A percentile compares a stretch with the other conserved stretches of the same genome.
These are phyloP conservation scores for Eutrema japonicum DNA, from an alignment of 345 rosid genomes.

Conservation along the genomic window DNA sequence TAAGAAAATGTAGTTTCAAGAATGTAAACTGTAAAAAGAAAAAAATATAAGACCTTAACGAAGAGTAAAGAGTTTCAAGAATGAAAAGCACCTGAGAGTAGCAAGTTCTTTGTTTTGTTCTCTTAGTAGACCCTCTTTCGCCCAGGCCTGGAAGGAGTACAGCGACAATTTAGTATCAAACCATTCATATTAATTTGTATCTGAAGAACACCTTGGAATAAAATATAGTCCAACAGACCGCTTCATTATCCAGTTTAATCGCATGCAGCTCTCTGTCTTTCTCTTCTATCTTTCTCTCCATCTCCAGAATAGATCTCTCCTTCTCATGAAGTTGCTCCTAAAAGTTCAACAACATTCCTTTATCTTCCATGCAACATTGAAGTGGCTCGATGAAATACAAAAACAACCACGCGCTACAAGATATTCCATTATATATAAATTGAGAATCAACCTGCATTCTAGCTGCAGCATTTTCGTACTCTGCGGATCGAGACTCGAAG, in stretches of 20 bases:
- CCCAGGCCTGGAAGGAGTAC: slow-evolving; percentile 73
- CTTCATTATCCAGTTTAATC: slow-evolving; percentile 85
- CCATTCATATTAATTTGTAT: slow-evolving; percentile 10
- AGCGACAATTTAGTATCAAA: slow-evolving; percentile 38
- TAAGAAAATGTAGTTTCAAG: not conserved
- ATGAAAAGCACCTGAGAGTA: slow-evolving; percentile 61
- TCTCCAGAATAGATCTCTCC: slow-evolving; percentile 61
- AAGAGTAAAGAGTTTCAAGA: slow-evolving; percentile 45
- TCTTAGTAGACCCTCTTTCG: slow-evolving; percentile 88
- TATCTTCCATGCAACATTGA: slow-evolving; percentile 16
- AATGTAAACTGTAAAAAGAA: not conserved
- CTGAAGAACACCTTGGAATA: not conserved
- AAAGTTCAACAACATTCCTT: slow-evolving; percentile 19
- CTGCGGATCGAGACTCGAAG: slow-evolving; percentile 65
- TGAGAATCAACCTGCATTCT: slow-evolving; percentile 64
- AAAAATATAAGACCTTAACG: not conserved
- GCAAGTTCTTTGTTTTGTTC: slow-evolving; percentile 91
- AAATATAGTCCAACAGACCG: slow-evolving; percentile 53
- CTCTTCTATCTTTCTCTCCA: slow-evolving; percentile 84
- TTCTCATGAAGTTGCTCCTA: slow-evolving; percentile 84
- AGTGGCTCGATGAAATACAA: not conserved
- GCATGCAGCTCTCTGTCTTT: slow-evolving; percentile 86
- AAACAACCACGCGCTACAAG: slow-evolving; percentile 1
- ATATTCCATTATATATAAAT: not conserved
- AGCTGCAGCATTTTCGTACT: slow-evolving; percentile 64